These are phyloP conservation scores for Nitzschia sp. DNA, from an alignment of 108 stramenopile genomes.

Conservation along the genomic window DNA sequence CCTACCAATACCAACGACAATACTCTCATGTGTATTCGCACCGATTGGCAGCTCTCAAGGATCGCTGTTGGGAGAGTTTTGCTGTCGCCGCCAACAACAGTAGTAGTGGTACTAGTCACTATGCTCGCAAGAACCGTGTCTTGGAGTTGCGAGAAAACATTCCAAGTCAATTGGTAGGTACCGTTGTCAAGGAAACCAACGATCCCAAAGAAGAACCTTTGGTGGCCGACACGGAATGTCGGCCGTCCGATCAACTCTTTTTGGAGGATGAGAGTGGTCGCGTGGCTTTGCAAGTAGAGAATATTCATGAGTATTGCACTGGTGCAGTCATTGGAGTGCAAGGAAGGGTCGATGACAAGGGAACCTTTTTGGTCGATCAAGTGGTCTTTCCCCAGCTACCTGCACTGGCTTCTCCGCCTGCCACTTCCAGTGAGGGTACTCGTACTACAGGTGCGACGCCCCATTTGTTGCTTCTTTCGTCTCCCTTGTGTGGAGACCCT, in stretches of 20 bases:
- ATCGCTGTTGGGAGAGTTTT: slow-evolving; percentile 51
- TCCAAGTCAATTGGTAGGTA: slow-evolving; percentile 67
- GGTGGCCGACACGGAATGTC: slow-evolving; percentile 36
- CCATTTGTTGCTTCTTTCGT: slow-evolving; percentile 66
- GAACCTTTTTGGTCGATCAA: slow-evolving; percentile 63
- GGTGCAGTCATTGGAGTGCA: slow-evolving; percentile 71
- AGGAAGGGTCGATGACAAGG: slow-evolving; percentile 55
- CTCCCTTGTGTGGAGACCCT: slow-evolving; percentile 62
- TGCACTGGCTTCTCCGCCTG: slow-evolving; percentile 12
- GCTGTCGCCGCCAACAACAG: slow-evolving; percentile 2
- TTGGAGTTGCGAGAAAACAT: slow-evolving; percentile 71
- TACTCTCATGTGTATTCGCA: slow-evolving; percentile 82
- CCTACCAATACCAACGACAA: slow-evolving; percentile 70
- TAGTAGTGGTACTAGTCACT: slow-evolving; percentile 7
- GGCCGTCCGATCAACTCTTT: slow-evolving; percentile 57
- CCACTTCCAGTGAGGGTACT: background rate
- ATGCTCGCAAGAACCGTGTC: slow-evolving; percentile 51
- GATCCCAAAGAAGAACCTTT: slow-evolving; percentile 25
- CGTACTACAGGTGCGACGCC: background rate
- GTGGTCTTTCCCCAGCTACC: slow-evolving; percentile 54
- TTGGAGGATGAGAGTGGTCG: slow-evolving; percentile 87
- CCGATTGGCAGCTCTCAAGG: slow-evolving; percentile 54
- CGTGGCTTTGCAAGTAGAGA: slow-evolving; percentile 45
- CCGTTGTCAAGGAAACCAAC: slow-evolving; percentile 52
- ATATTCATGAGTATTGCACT: slow-evolving; percentile 52